Evolutionary conservation across 176 grass and related monocot species (phyloP), one percentile per base, ranked within the genome.

Genomic region (Tillandsia fasciculata): DNA sequence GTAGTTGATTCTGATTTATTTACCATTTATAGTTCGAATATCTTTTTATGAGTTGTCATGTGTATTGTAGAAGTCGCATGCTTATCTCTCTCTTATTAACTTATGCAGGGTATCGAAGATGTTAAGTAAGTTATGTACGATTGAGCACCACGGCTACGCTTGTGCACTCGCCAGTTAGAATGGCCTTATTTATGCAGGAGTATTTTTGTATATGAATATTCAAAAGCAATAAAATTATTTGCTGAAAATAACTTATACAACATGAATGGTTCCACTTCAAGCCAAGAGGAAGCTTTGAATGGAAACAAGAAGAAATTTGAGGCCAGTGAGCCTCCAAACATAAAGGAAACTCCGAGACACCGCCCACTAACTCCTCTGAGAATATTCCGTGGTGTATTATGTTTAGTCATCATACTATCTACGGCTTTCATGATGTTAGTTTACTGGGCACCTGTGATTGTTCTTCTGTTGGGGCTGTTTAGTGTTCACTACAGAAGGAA

Each of bases 391-490:
- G 93, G 89, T 26, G 59, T 90, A 18, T 10, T 90, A 42, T 92
- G 84, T 49, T 76, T 97, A 76, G 66, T 90, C 57, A 85, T 90
- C 48, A 90, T 92, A 70, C 64, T 82, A 20, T 81, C 74, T 20
- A 97, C 86, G 2, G 86, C 93, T 51, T 97, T 90, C 42, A 73
- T 90, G 29, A 77, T 97, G 86, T 78, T 92, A 68, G 80, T 92
- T 69, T 97, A 87, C 75, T 74, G 80, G 63, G 87, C 83, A 11
- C 89, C 86, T 56, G 12, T 85, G 12, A 81, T 79, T 33, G 78
- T 83, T 65, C 83, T 89, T 26, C 48, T 92, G n/a, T 61, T 97
- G 22, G 79, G 84, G 48, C 58, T 97, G 73, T 87, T 97, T 61
- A 92, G 89, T 17, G 49, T 90, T 47, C 86, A 84, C 27, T 81